Evolutionary conservation across 2,329 filamentous ascomycete genomes (phyloP).

Genomic region (Colletotrichum horii): DNA sequence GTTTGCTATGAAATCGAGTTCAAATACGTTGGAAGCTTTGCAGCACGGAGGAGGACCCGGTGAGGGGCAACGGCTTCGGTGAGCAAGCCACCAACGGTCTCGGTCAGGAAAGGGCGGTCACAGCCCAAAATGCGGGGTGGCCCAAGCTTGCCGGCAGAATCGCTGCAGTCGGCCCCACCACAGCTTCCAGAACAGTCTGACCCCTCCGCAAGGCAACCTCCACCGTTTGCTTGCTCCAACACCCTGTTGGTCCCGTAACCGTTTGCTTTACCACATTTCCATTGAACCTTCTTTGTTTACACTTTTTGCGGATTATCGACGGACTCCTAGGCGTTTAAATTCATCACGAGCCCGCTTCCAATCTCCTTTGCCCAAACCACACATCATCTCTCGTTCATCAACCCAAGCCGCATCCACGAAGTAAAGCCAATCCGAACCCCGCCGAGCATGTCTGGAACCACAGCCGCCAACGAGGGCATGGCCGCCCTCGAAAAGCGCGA

Average conservation of each 20-base stretch:
- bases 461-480: slow-evolving; percentile 65
- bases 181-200: slow-evolving; percentile 36
- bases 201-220: background rate
- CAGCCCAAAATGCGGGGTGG: background rate
- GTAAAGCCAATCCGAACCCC: background rate
- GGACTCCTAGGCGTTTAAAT: background rate
- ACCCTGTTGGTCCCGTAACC: background rate
- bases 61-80: background rate
- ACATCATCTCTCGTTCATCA: background rate
- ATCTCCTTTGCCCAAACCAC: background rate
- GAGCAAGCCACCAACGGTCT: background rate
- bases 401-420: background rate
- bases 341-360: background rate
- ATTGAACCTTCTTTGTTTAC: background rate
- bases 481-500: slow-evolving; percentile 66
- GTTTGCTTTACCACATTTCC: background rate
- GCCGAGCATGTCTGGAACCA: slow-evolving; percentile 55
- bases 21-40: background rate
- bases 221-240: background rate
- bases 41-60: background rate
- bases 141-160: background rate
- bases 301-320: background rate
- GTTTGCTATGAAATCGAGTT: background rate
- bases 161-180: slow-evolving; percentile 25
- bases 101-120: background rate